A percentile compares a stretch with the other conserved stretches of the same genome.
Conservation (phyloP, 805 yeast genomes). For the Candida jianshihensis region DNA sequence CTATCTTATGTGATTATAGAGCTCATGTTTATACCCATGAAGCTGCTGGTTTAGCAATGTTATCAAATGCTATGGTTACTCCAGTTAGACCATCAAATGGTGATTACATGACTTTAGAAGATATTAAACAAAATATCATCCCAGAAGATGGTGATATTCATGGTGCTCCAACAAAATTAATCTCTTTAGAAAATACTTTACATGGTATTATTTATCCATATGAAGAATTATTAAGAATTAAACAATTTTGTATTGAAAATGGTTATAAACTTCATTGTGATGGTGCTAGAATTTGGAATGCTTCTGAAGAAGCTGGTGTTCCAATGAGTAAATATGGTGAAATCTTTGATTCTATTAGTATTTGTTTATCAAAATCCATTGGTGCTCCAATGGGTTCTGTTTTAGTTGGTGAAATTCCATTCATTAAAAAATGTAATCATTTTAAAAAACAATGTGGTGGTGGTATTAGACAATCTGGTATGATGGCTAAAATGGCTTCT, state of each 20-base stretch:
- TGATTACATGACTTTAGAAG: slow-evolving; percentile 68
- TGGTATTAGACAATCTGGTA: slow-evolving; percentile 85
- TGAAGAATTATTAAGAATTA: slow-evolving; percentile 68
- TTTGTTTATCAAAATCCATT: slow-evolving; percentile 82
- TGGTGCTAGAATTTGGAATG: slow-evolving; percentile 94
- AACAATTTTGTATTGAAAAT: slow-evolving; percentile 59
- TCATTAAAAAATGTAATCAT: slow-evolving; percentile 69
- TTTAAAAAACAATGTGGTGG: slow-evolving; percentile 92
- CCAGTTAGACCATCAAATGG: slow-evolving; percentile 78
- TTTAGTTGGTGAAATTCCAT: slow-evolving; percentile 56
- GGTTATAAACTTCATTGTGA: slow-evolving; percentile 71
- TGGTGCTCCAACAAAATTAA: slow-evolving; percentile 76
- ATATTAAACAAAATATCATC: slow-evolving; percentile 49
- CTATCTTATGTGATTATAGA: slow-evolving; percentile 75
- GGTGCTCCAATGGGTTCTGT: slow-evolving; percentile 94
- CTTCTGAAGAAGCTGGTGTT: slow-evolving; percentile 51
- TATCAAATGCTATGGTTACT: slow-evolving; percentile 90
- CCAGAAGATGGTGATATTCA: slow-evolving; percentile 80
- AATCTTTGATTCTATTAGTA: slow-evolving; percentile 80
- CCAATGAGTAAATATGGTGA: slow-evolving; percentile 64
- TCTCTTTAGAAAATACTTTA: slow-evolving; percentile 80
- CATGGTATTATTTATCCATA: slow-evolving; percentile 80
- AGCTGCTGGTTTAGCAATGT: slow-evolving; percentile 84
- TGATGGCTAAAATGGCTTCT: slow-evolving; percentile 75
- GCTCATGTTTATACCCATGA: slow-evolving; percentile 78